Evolutionary conservation across 2,329 filamentous ascomycete genomes (phyloP).

Genomic region (Xylaria sp.): DNA sequence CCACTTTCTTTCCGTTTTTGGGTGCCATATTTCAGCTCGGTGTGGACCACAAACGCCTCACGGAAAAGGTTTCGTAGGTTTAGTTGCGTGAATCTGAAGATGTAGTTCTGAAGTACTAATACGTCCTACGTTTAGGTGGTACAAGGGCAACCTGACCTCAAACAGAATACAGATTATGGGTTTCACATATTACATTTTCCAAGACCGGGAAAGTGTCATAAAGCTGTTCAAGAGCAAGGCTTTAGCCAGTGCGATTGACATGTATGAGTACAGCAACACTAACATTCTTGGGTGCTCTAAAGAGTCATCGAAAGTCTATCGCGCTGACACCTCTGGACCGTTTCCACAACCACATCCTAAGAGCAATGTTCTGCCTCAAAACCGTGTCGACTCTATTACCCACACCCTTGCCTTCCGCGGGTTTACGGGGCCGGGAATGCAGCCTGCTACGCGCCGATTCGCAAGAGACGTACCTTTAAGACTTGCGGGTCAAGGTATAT

Average conservation of each 20-base stretch:
- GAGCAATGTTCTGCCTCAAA: slow-evolving; percentile 33
- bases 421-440: slow-evolving; percentile 37
- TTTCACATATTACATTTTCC: slow-evolving; percentile 35
- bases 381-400: slow-evolving; percentile 38
- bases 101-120: slow-evolving; percentile 2
- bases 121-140: slow-evolving; percentile 27
- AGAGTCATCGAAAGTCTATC: slow-evolving; percentile 30
- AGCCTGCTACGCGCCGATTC: slow-evolving; percentile 32
- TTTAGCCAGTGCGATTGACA: slow-evolving; percentile 35
- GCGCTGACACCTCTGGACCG: slow-evolving; percentile 39
- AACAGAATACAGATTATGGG: slow-evolving; percentile 35
- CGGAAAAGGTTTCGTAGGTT: slow-evolving; percentile 34
- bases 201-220: slow-evolving; percentile 36
- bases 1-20: slow-evolving; percentile 33
- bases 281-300: slow-evolving; percentile 37
- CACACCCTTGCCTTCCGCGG: slow-evolving; percentile 33
- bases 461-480: slow-evolving; percentile 22
- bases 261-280: slow-evolving; percentile 34
- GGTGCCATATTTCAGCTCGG: slow-evolving; percentile 31
- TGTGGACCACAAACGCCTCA: slow-evolving; percentile 27
- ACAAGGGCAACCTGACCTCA: slow-evolving; percentile 33
- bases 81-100: neutral
- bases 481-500: slow-evolving; percentile 26
- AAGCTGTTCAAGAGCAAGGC: slow-evolving; percentile 33
- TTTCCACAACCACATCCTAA: slow-evolving; percentile 32